A percentile compares a stretch with the other conserved stretches of the same genome.
Evolutionary conservation across 2,329 filamentous ascomycete genomes (phyloP).

Genomic region (Xylaria multiplex): DNA sequence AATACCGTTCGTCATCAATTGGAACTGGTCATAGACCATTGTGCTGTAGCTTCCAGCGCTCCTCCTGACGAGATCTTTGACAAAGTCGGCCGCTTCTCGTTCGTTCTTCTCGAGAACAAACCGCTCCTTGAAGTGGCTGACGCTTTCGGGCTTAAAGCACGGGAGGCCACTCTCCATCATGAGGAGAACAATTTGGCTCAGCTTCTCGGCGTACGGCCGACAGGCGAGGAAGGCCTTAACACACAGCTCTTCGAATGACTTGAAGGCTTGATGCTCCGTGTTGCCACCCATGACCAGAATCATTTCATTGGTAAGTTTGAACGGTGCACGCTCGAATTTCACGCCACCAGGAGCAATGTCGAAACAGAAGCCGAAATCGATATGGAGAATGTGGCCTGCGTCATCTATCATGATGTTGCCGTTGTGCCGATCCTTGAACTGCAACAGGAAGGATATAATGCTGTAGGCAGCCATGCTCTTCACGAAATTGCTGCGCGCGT

Average conservation of each 20-base stretch:
- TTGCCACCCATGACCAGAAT: conserved; percentile 97
- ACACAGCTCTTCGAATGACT: conserved; percentile 95
- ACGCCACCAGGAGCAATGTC: conserved; percentile 97
- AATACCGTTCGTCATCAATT: conserved; percentile 96
- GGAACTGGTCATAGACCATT: conserved; percentile 97
- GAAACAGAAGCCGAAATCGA: conserved; percentile 99
- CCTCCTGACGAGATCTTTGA: conserved; percentile 87
- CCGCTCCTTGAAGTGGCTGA: conserved; percentile 89
- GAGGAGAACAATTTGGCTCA: conserved; percentile 87
- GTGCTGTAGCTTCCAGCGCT: conserved; percentile 92
- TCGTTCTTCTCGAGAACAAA: conserved; percentile 94
- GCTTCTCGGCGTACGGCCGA: conserved; percentile 85
- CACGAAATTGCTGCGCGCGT: conserved; percentile 95
- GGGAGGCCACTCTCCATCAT: conserved; percentile 97
- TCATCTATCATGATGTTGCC: conserved; percentile 99
- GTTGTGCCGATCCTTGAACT: conserved; percentile 99
- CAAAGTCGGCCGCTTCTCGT: conserved; percentile 92
- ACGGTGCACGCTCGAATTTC: conserved; percentile 96
- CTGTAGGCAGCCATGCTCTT: conserved; percentile 99
- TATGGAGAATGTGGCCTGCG: conserved; percentile 95
- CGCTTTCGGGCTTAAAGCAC: conserved; percentile 96
- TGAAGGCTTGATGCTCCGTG: conserved; percentile 85
- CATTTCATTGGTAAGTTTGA: conserved; percentile 98
- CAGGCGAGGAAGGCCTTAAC: conserved; percentile 94
- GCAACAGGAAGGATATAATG: conserved; percentile 93